Base-by-base conservation (phyloP, 2,329 filamentous ascomycete genomes). In the Aspergillus ibericus region DNA sequence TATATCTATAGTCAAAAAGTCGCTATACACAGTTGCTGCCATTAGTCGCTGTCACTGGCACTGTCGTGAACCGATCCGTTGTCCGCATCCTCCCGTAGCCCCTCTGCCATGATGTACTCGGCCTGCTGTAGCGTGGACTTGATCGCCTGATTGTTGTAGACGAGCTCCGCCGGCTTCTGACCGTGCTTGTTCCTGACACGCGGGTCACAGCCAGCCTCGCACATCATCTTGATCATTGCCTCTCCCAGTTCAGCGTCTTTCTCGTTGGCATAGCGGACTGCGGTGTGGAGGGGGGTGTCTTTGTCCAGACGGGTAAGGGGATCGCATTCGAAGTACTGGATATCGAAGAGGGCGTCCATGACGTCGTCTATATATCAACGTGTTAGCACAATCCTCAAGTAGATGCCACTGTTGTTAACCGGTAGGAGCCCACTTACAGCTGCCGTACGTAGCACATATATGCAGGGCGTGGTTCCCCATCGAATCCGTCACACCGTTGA, bases 401-500 rank as follows among this genome's bases (percentile, higher is more conserved):
- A 13, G 3, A 20, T 35, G 22, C 22, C 12, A 29, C 22, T 3
- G 32, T 18, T 15, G 12, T 29, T 18, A 34, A 40, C 9, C 18
- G 25, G 36, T 16, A 32, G 9, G 27, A n/a, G 34, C 13, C 2
- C 22, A 82, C 88, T 67, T 81, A 93, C 91, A 96, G 78, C 92
- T 91, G 68, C 95, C 95, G 65, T 87, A 88, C 29, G 85, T 83
- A 32, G 93, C 93, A 51, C 93, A 95, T 67, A 97, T 86, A 77
- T 98, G 95, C 74, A 97, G 87, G 32, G 93, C 86, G 72, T 93
- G 86, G 77, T 93, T 93, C 53, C 95, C 95, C 78, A 97, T 83
- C 10, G 92, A 87, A 68, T 95, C 92, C 47, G 86, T 90, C 52
- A 93, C 91, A 49, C 85, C 84, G 81, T 99, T 99, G 74, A 99